A percentile compares a stretch with the other conserved stretches of the same genome.
Conservation (phyloP, 345 rosid species). For the Capsella bursapastoris region DNA sequence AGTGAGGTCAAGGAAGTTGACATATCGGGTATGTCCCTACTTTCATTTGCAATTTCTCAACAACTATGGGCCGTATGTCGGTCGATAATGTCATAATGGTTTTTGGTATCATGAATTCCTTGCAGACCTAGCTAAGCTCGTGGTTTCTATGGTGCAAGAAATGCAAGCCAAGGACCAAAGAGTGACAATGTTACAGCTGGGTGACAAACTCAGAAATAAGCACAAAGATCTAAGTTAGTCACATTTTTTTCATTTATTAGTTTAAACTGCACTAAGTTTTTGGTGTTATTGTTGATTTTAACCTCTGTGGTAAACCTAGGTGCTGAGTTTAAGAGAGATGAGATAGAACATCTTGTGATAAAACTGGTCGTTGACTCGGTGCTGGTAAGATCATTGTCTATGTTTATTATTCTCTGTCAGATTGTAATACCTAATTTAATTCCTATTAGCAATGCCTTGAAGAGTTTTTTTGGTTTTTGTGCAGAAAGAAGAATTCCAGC, state of each 20-base stretch:
- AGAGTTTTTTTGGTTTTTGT: neutral
- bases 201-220: conserved; percentile 80
- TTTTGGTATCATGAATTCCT: conserved; percentile 19
- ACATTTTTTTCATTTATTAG: neutral
- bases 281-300: conserved; percentile 17
- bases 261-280: conserved; percentile 1
- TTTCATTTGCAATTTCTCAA: neutral
- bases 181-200: conserved; percentile 84
- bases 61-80: neutral
- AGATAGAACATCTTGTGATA: conserved; percentile 71
- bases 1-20: conserved; percentile 74
- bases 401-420: neutral
- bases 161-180: conserved; percentile 73
- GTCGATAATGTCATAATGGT: neutral
- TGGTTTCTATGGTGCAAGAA: conserved; percentile 80
- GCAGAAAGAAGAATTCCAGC: conserved; percentile 95
- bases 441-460: too few relatives aligned
- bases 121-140: conserved; percentile 66
- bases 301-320: conserved; percentile 47
- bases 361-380: conserved; percentile 70
- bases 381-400: conserved; percentile 59
- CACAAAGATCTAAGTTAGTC: conserved; percentile 75
- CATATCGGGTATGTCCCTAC: conserved; percentile 64
- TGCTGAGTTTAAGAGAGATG: conserved; percentile 70
- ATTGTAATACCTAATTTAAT: neutral